phyloP scores from a whole-genome alignment of 2,329 filamentous ascomycete genomes.

The Cladophialophora yegresii region DNA sequence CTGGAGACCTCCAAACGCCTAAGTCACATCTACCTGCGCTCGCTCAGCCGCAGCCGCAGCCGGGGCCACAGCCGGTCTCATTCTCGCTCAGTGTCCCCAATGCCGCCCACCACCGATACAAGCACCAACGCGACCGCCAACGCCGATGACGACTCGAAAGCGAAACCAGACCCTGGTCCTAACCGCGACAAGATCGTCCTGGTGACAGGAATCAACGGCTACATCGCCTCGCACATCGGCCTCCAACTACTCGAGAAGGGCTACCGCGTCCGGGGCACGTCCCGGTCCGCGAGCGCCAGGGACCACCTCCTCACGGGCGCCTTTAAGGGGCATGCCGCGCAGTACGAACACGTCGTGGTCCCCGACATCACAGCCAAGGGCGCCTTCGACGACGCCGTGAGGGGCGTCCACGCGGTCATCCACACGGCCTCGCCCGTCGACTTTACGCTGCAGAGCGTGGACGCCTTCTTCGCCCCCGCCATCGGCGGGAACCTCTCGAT shows the following conservation, averaged over 20 bases:
- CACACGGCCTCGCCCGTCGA: slow-evolving; percentile 35
- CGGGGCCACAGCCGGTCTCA: slow-evolving; percentile 13
- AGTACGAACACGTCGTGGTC: slow-evolving; percentile 41
- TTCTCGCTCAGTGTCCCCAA: slow-evolving; percentile 22
- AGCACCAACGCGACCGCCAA: neutral
- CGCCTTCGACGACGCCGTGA: slow-evolving; percentile 45
- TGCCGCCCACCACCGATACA: slow-evolving; percentile 1
- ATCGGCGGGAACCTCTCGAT: slow-evolving; percentile 34
- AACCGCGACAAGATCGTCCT: slow-evolving; percentile 39
- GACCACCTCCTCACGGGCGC: slow-evolving; percentile 34
- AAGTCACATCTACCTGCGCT: slow-evolving; percentile 28
- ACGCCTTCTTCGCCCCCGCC: slow-evolving; percentile 35
- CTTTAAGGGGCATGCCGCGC: slow-evolving; percentile 41
- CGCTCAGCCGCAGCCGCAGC: slow-evolving; percentile 22
- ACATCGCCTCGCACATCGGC: slow-evolving; percentile 45
- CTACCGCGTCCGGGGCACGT: slow-evolving; percentile 46
- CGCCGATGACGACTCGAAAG: neutral
- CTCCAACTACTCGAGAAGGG: slow-evolving; percentile 44
- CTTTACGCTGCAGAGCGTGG: slow-evolving; percentile 32
- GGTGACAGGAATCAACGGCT: slow-evolving; percentile 48
- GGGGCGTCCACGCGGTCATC: slow-evolving; percentile 37
- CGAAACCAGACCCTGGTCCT: neutral
- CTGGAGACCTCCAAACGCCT: slow-evolving; percentile 30
- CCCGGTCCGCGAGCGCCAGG: slow-evolving; percentile 38
- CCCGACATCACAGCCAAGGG: slow-evolving; percentile 42